Evolutionary conservation across 2,329 filamentous ascomycete genomes (phyloP), one percentile per base, ranked within the genome.

Genomic region (Ambrosiella cleistominuta): DNA sequence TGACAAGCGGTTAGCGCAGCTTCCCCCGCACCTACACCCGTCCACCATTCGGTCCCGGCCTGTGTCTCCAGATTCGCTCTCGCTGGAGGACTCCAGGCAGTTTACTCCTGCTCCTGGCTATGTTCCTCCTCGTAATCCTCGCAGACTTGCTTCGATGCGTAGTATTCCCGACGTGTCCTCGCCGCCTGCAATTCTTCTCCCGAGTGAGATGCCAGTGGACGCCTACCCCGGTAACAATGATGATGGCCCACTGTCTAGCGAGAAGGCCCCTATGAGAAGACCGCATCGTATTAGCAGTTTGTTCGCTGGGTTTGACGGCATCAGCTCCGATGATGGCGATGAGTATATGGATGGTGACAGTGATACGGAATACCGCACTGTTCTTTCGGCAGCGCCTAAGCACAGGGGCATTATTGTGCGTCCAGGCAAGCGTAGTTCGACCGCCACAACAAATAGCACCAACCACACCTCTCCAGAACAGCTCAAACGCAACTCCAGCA

Each of bases 281-380:
- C 85, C 86, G 0, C 82, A 86, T 65, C 78, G 87, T 58, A 83
- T 87, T 54, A 91, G 86, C 69, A 93, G 86, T 66, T 73, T 94
- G n/a, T 93, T 93, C 68, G 86, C 87, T 38, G 87, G 87, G 0
- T 93, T 94, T 63, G 86, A 91, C 52, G 80, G 80, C 11, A 75
- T 74, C 50, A 88, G 81, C 65, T 83, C 83, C 7, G 82, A 82
- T 50, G 83, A 86, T 58, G 73, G 67, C 2, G 80, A 83, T 45
- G 80, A 84, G 36, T 82, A 82, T 67, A 72, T 69, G 37, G 80
- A 83, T 60, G 72, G 68, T 3, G 81, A 85, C 54, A 84, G 79
- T 64, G 85, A 87, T 63, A 76, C 78, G 1, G 84, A 88, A 63
- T 86, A 77, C 67, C 74, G 77, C 60, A 86, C 82, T 4, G 79